Conservation (phyloP, 202 grass and related monocot species). For the Sporobolus alterniflorus region DNA sequence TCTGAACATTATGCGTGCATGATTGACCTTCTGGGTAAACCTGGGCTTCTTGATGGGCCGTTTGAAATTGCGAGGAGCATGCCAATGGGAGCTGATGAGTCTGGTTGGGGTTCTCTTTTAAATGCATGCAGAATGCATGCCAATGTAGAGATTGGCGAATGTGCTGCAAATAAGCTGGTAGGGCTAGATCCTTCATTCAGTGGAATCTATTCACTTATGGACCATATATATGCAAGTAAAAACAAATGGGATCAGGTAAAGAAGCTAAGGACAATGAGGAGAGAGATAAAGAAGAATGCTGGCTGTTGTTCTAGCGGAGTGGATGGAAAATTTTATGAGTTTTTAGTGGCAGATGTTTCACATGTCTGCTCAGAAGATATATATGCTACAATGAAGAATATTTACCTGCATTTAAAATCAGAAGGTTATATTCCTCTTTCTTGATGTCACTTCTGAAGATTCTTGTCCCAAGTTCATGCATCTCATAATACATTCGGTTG, state of each 20-base stretch:
- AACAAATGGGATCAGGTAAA: conserved; percentile 65
- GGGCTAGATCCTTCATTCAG: conserved; percentile 56
- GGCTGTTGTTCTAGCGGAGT: conserved; percentile 62
- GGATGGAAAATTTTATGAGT: conserved; percentile 53
- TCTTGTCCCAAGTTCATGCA: conserved; percentile 1
- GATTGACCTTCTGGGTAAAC: conserved; percentile 77
- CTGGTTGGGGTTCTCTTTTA: conserved; percentile 66
- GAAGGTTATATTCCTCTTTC: conserved; percentile 58
- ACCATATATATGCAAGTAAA: conserved; percentile 73
- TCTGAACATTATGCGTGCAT: conserved; percentile 67
- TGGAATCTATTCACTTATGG: conserved; percentile 74
- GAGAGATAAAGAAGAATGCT: conserved; percentile 71
- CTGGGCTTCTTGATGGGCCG: conserved; percentile 60
- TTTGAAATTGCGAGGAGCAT: conserved; percentile 60
- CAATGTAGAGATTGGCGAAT: conserved; percentile 61
- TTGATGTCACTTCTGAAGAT: conserved; percentile 36
- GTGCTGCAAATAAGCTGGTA: conserved; percentile 56
- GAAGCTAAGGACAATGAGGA: conserved; percentile 59
- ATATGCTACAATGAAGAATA: conserved; percentile 59
- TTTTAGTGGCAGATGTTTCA: conserved; percentile 54
- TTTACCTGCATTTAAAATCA: conserved; percentile 58
- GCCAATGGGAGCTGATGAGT: conserved; percentile 53
- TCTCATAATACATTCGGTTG: conserved; percentile 9
- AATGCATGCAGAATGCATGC: conserved; percentile 63
- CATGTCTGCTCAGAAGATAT: conserved; percentile 59